These are phyloP conservation scores for Alternaria sp. DNA, from an alignment of 2,329 filamentous ascomycete genomes.

Conservation along the genomic window DNA sequence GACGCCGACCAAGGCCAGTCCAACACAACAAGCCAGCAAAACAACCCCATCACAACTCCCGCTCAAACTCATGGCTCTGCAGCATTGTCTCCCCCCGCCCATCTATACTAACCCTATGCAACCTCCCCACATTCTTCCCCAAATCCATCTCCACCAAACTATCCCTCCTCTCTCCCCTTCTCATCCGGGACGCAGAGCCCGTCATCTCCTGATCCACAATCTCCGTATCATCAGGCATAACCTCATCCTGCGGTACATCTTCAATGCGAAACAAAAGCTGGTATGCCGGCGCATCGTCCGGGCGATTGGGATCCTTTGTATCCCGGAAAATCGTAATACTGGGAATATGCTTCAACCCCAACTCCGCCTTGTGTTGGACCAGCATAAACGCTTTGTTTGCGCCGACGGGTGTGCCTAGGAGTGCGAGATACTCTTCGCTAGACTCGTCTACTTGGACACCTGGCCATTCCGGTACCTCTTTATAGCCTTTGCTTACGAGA, in stretches of 20 bases:
- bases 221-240: neutral
- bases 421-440: constrained; percentile 2
- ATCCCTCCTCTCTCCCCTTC: neutral
- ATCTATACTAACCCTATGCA: neutral
- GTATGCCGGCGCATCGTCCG: neutral
- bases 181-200: neutral
- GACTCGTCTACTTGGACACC: constrained; percentile 8
- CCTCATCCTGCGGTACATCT: neutral
- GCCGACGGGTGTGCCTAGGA: constrained; percentile 16
- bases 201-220: neutral
- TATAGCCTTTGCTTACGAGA: neutral
- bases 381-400: constrained; percentile 5
- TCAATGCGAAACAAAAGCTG: neutral
- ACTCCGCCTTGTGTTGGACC: constrained; percentile 11
- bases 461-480: constrained; percentile 16
- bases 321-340: constrained; percentile 9
- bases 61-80: neutral
- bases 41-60: neutral
- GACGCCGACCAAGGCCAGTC: neutral
- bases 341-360: constrained; percentile 4
- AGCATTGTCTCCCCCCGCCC: neutral
- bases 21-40: neutral
- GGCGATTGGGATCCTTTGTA: neutral
- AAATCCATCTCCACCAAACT: neutral
- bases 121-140: neutral